phyloP scores from a whole-genome alignment of 352 stramenopile genomes.

The Phytophthora podocarpi region DNA sequence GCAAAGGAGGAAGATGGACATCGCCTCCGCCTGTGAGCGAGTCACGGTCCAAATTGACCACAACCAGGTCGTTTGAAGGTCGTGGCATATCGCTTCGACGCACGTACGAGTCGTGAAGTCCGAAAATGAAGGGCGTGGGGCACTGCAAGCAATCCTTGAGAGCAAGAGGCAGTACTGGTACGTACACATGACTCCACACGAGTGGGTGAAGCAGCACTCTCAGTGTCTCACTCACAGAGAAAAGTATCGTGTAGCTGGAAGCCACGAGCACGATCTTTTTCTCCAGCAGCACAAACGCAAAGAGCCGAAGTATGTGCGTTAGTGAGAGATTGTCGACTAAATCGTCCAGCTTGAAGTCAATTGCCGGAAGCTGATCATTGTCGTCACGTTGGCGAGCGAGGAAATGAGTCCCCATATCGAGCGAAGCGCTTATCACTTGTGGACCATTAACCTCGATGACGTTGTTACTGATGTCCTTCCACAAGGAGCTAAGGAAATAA shows the following conservation, averaged over 20 bases:
- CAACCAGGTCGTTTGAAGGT: constrained; percentile 50
- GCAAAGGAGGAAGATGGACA: constrained; percentile 39
- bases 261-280: constrained; percentile 79
- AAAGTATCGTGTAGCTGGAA: constrained; percentile 68
- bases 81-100: constrained; percentile 50
- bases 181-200: constrained; percentile 81
- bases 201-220: constrained; percentile 61
- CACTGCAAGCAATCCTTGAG: constrained; percentile 77
- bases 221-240: constrained; percentile 61
- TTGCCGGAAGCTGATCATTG: not conserved
- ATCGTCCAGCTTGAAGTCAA: constrained; percentile 53
- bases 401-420: constrained; percentile 11
- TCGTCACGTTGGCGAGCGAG: not conserved
- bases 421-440: constrained; percentile 1
- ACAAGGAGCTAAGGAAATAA: constrained; percentile 40
- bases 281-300: constrained; percentile 67
- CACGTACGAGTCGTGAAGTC: constrained; percentile 66
- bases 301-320: constrained; percentile 61
- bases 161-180: constrained; percentile 61
- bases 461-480: constrained; percentile 1
- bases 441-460: not conserved
- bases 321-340: constrained; percentile 67
- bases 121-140: constrained; percentile 82
- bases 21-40: constrained; percentile 56
- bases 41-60: constrained; percentile 67